Evolutionary conservation across 2,329 filamentous ascomycete species (phyloP).

Genomic region (Emericellopsis cladophorae): DNA sequence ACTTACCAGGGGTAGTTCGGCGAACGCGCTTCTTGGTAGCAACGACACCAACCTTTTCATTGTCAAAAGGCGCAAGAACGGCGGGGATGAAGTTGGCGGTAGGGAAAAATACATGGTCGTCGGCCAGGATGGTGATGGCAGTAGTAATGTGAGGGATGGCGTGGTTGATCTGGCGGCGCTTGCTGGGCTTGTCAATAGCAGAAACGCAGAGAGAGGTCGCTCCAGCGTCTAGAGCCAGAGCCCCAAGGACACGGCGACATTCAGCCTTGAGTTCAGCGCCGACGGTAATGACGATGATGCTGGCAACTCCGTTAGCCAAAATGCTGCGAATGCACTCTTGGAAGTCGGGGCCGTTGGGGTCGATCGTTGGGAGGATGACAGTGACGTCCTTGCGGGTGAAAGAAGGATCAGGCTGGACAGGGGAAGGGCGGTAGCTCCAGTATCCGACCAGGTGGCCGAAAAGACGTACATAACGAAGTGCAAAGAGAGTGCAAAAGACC

Average conservation of each 20-base stretch:
- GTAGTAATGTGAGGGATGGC: conserved; percentile 25
- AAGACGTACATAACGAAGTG: conserved; percentile 29
- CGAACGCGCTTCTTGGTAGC: conserved; percentile 42
- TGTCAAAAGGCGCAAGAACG: conserved; percentile 28
- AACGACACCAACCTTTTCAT: conserved; percentile 36
- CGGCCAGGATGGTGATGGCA: conserved; percentile 28
- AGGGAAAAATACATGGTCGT: conserved; percentile 42
- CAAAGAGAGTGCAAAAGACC: conserved; percentile 15
- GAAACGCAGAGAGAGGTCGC: conserved; percentile 16
- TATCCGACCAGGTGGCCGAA: conserved; percentile 27
- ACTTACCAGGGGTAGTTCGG: conserved; percentile 17
- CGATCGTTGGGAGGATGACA: conserved; percentile 38
- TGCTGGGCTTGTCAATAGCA: conserved; percentile 23
- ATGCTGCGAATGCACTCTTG: conserved; percentile 24
- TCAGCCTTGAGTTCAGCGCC: conserved; percentile 14
- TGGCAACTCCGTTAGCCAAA: conserved; percentile 21
- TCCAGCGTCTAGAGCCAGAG: conserved; percentile 1
- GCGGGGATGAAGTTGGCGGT: conserved; percentile 22
- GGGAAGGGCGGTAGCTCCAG: conserved; percentile 23
- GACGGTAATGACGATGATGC: conserved; percentile 31
- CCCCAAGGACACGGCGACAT: conserved; percentile 6
- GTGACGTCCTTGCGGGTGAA: conserved; percentile 28
- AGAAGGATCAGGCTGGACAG: conserved; percentile 11
- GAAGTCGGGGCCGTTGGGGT: conserved; percentile 27
- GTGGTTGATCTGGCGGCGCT: conserved; percentile 31